Conservation (phyloP, 352 stramenopile species). For the Thraustochytrium striatum region DNA sequence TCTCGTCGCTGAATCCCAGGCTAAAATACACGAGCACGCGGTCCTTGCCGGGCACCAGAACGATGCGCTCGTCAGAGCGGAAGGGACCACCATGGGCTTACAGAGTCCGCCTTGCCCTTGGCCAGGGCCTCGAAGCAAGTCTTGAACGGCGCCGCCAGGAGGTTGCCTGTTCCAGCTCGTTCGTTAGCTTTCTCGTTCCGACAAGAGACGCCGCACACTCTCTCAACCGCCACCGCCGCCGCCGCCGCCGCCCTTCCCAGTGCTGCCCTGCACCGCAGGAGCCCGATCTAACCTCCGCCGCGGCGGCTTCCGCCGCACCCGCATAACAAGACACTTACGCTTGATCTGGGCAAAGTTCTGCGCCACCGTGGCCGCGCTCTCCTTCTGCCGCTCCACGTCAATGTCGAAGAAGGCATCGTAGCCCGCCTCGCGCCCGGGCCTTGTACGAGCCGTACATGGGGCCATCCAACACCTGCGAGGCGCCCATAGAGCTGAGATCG, state of each 20-base stretch:
- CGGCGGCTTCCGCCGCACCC: too few relatives aligned
- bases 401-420: slow-evolving; percentile 41
- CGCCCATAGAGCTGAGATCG: not conserved
- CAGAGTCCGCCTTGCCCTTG: not conserved
- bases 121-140: slow-evolving; percentile 36
- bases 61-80: slow-evolving; percentile 74
- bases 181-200: too few relatives aligned
- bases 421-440: not conserved
- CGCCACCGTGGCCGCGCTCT: not conserved
- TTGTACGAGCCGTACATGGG: slow-evolving; percentile 41
- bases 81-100: slow-evolving; percentile 62
- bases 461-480: not conserved
- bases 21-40: slow-evolving; percentile 85
- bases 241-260: too few relatives aligned
- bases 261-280: too few relatives aligned
- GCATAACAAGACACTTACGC: too few relatives aligned
- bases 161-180: too few relatives aligned
- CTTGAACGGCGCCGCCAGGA: slow-evolving; percentile 34
- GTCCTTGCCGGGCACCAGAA: slow-evolving; percentile 72
- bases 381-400: not conserved
- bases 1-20: slow-evolving; percentile 85
- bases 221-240: too few relatives aligned
- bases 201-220: too few relatives aligned
- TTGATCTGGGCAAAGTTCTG: slow-evolving; percentile 46
- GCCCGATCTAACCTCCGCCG: too few relatives aligned